Conservation (phyloP, 176 grass and related monocot species). For the Typha latifolia region DNA sequence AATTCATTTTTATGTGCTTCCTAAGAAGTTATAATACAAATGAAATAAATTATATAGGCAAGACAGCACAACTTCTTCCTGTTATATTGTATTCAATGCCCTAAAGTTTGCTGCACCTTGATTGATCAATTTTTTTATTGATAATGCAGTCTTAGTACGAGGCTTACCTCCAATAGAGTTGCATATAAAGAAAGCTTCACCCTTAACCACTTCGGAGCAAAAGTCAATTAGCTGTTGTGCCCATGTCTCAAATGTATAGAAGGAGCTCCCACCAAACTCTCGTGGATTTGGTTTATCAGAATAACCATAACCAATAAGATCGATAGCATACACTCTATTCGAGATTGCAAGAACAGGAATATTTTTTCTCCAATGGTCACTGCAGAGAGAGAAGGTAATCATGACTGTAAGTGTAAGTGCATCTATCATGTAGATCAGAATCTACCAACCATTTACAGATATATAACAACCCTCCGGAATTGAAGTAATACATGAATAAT, state of each 20-base stretch:
- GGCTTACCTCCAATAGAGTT: conserved; percentile 92
- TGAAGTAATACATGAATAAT: too few relatives aligned
- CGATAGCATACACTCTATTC: conserved; percentile 68
- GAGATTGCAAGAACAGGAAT: conserved; percentile 52
- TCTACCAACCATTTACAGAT: too few relatives aligned
- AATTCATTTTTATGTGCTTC: too few relatives aligned
- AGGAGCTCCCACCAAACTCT: conserved; percentile 29
- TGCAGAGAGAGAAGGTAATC: conserved; percentile 19
- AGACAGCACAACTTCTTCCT: too few relatives aligned
- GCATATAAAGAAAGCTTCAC: conserved; percentile 89
- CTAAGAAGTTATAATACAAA: too few relatives aligned
- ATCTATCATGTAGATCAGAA: too few relatives aligned
- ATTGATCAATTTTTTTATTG: neutral
- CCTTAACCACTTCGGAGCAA: conserved; percentile 64
- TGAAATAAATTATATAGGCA: too few relatives aligned
- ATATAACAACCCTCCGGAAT: too few relatives aligned
- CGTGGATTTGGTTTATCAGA: conserved; percentile 89
- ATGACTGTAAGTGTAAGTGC: too few relatives aligned
- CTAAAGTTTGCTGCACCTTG: neutral
- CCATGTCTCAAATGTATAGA: conserved; percentile 99
- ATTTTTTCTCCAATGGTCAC: conserved; percentile 89
- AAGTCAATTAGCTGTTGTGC: conserved; percentile 78
- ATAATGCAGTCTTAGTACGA: conserved; percentile 2
- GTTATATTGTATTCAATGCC: too few relatives aligned
- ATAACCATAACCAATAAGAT: conserved; percentile 95